A percentile compares a stretch with the other conserved stretches of the same genome.
Conservation (phyloP, 306 rosid genomes). For the Bauhinia variegata region DNA sequence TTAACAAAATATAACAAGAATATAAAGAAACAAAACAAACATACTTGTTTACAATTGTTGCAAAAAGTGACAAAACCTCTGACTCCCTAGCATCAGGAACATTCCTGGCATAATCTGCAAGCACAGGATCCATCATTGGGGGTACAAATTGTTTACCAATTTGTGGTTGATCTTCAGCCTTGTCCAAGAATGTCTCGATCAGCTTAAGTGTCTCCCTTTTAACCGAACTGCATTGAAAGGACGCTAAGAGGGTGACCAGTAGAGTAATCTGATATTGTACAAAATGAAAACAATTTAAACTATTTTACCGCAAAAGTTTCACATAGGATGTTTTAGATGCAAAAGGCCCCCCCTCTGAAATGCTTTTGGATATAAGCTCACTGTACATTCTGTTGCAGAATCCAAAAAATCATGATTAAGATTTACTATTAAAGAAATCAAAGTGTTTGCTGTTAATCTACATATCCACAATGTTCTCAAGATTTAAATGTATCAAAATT, state of each 20-base stretch:
- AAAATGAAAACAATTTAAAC: constrained; percentile 18
- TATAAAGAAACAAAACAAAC: constrained; percentile 15
- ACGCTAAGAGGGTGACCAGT: constrained; percentile 5
- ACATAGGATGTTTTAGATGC: constrained; percentile 91
- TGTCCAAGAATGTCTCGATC: constrained; percentile 95
- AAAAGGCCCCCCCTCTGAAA: constrained; percentile 87
- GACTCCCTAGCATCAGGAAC: constrained; percentile 99
- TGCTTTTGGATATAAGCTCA: constrained; percentile 92
- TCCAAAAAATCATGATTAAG: constrained; percentile 16
- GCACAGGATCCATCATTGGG: constrained; percentile 99
- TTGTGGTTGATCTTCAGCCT: constrained; percentile 97
- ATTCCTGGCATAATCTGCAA: constrained; percentile 95
- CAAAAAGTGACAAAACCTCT: constrained; percentile 96
- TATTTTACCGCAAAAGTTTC: constrained; percentile 80
- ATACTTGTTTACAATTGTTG: constrained; percentile 93
- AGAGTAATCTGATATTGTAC: not conserved
- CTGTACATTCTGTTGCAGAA: constrained; percentile 87
- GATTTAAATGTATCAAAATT: not conserved
- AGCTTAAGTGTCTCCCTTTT: constrained; percentile 96
- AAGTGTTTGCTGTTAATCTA: not conserved
- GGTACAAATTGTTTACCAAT: constrained; percentile 98
- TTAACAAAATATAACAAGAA: not conserved
- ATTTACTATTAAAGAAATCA: constrained; percentile 10
- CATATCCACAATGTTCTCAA: constrained; percentile 4
- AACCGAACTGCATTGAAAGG: constrained; percentile 70